Conservation (phyloP, 2,329 filamentous ascomycete species). For the Hansfordia pulvinata region DNA sequence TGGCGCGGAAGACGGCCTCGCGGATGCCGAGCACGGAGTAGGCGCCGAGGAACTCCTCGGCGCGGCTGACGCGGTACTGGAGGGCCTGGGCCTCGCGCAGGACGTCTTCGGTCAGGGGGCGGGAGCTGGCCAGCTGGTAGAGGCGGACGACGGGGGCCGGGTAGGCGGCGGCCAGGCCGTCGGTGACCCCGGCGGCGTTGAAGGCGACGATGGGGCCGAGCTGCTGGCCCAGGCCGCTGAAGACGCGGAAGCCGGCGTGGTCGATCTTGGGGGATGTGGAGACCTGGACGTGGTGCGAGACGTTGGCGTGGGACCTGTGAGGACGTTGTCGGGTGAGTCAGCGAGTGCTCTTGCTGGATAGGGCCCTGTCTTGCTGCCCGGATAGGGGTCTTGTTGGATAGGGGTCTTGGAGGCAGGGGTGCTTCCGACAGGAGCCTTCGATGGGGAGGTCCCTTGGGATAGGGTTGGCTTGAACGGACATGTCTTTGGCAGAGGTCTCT, state of each 20-base stretch:
- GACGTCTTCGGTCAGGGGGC: slow-evolving; percentile 22
- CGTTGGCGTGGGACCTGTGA: too few relatives aligned
- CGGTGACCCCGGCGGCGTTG: slow-evolving; percentile 73
- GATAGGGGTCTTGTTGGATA: too few relatives aligned
- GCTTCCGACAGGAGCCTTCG: too few relatives aligned
- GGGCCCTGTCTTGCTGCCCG: too few relatives aligned
- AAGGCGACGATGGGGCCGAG: slow-evolving; percentile 71
- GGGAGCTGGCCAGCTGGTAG: slow-evolving; percentile 29
- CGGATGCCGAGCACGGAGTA: slow-evolving; percentile 52
- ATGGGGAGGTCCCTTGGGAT: too few relatives aligned
- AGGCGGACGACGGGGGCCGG: slow-evolving; percentile 52
- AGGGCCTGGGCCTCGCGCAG: slow-evolving; percentile 39
- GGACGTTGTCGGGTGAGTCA: too few relatives aligned
- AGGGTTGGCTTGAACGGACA: too few relatives aligned
- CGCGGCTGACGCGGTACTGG: slow-evolving; percentile 46
- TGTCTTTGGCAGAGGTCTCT: too few relatives aligned
- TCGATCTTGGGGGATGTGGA: slow-evolving; percentile 47
- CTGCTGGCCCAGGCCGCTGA: slow-evolving; percentile 58
- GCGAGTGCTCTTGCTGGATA: too few relatives aligned
- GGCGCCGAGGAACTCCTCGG: slow-evolving; percentile 48
- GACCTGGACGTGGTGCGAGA: slow-evolving; percentile 49
- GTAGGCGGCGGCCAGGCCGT: slow-evolving; percentile 60
- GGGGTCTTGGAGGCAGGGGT: too few relatives aligned
- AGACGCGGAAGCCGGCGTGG: slow-evolving; percentile 55
- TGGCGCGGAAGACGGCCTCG: slow-evolving; percentile 42